Percentiles rank a stretch among this genome's conserved stretches.
These are phyloP conservation scores for Agrocybe praecox DNA, from an alignment of 768 basidiomycete species.

Conservation along the genomic window DNA sequence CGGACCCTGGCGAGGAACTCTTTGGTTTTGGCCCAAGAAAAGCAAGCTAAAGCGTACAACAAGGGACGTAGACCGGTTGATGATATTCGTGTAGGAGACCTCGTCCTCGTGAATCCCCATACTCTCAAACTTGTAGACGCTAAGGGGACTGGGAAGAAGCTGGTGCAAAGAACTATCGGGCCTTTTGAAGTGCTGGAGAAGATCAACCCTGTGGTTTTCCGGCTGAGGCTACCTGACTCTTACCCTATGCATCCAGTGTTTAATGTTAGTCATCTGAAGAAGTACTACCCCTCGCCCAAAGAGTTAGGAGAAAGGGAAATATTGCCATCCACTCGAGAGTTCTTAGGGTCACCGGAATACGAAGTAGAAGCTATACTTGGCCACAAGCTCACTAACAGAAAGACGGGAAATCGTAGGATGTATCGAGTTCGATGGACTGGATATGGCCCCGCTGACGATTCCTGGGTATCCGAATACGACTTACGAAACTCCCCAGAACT, in stretches of 20 bases:
- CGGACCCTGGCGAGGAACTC: too few relatives aligned
- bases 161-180: constrained; percentile 21
- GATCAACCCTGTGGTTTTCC: constrained; percentile 23
- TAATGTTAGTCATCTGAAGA: constrained; percentile 23
- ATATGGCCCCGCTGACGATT: too few relatives aligned
- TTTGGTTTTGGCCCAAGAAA: not conserved
- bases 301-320: constrained; percentile 18
- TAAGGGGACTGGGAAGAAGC: constrained; percentile 22
- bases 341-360: too few relatives aligned
- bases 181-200: constrained; percentile 27
- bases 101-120: constrained; percentile 27
- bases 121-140: constrained; percentile 21
- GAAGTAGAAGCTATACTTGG: too few relatives aligned
- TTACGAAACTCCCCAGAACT: too few relatives aligned
- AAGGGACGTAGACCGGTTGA: not conserved
- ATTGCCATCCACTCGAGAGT: too few relatives aligned
- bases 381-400: too few relatives aligned
- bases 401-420: too few relatives aligned
- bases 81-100: constrained; percentile 16
- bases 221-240: constrained; percentile 19
- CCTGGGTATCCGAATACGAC: too few relatives aligned
- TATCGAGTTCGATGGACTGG: too few relatives aligned
- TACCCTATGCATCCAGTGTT: constrained; percentile 27
- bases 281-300: constrained; percentile 15
- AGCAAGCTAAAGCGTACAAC: constrained; percentile 11